phyloP scores from a whole-genome alignment of 495 filamentous ascomycete species.

The Cairneyella variabilis region DNA sequence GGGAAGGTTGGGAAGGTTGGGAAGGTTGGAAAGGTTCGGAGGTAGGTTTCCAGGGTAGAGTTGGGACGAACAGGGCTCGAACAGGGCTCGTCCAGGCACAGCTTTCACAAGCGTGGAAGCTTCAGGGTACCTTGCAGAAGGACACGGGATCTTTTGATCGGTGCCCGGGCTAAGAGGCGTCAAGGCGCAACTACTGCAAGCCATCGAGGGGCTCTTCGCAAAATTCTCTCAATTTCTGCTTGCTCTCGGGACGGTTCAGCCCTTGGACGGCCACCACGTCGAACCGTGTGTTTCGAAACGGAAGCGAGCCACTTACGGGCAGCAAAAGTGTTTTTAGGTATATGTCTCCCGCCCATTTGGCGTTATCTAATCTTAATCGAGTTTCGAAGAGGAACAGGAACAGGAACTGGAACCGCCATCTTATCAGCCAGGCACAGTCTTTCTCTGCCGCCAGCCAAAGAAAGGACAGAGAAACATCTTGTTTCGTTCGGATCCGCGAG shows the following conservation, averaged over 20 bases:
- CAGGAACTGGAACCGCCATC: too few relatives aligned
- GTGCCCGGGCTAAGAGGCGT: not conserved
- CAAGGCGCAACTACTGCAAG: not conserved
- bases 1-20: not conserved
- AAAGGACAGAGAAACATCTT: too few relatives aligned
- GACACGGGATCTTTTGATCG: too few relatives aligned
- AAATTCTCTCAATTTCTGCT: too few relatives aligned
- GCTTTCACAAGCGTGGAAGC: not conserved
- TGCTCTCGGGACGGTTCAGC: too few relatives aligned
- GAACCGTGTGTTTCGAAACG: not conserved
- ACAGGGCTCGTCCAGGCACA: not conserved
- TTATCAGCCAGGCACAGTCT: not conserved
- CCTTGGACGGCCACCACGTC: too few relatives aligned
- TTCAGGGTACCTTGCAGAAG: slow-evolving; percentile 1
- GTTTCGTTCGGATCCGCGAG: too few relatives aligned
- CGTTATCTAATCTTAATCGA: not conserved
- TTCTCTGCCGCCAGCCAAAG: not conserved
- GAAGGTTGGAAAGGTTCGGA: not conserved
- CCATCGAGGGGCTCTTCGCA: too few relatives aligned
- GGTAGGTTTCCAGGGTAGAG: not conserved
- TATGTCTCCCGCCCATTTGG: not conserved
- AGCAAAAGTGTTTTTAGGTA: too few relatives aligned
- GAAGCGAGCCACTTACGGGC: not conserved
- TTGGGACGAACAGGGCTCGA: not conserved
- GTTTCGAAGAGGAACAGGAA: not conserved